Evolutionary conservation across 2,329 filamentous ascomycete genomes (phyloP), one percentile per base, ranked within the genome.

Genomic region (Ascochyta fabae): DNA sequence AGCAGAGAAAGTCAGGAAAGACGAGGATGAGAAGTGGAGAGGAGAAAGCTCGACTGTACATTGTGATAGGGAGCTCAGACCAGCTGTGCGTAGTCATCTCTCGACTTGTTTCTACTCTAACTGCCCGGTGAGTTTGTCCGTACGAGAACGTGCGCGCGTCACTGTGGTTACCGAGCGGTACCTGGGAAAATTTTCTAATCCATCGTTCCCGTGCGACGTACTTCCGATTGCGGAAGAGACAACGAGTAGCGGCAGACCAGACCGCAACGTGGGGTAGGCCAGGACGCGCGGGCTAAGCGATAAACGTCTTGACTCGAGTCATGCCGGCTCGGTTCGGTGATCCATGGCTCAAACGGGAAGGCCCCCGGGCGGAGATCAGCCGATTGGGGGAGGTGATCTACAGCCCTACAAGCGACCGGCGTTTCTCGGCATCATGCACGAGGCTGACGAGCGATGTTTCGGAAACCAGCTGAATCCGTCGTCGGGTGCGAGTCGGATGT

Each of bases 331-430:
- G 8, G 35, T 49, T 9, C 45, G 45, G 34, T 6, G 23, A n/a
- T 41, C 3, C 9, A 23, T 36, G 15, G 13, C 27, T 29, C 10
- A 31, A 48, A 19, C 2, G 16, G 46, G 46, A 16, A n/a, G 6
- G 22, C 16, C 9, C 34, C 29, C 40, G 36, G 40, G n/a, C 10
- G 52, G 29, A 45, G 46, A 55, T 55, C 40, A 15, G 46, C 52
- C 34, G 35, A 49, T 49, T 36, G 23, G 45, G 23, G 31, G 6
- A 7, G 9, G 7, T 7, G 29, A 35, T 26, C 27, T 12, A 33
- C 39, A 49, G 52, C 52, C 44, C 16, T 48, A 23, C 19, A 1
- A 23, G 24, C 10, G 31, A 15, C 16, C 41, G 45, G 52, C 22
- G 31, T 2, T 41, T 49, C 24, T 49, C 52, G 52, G 52, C 52